These are phyloP conservation scores for Moesziomyces globuligerus DNA, from an alignment of 1,284 basidiomycete genomes.

Conservation along the genomic window DNA sequence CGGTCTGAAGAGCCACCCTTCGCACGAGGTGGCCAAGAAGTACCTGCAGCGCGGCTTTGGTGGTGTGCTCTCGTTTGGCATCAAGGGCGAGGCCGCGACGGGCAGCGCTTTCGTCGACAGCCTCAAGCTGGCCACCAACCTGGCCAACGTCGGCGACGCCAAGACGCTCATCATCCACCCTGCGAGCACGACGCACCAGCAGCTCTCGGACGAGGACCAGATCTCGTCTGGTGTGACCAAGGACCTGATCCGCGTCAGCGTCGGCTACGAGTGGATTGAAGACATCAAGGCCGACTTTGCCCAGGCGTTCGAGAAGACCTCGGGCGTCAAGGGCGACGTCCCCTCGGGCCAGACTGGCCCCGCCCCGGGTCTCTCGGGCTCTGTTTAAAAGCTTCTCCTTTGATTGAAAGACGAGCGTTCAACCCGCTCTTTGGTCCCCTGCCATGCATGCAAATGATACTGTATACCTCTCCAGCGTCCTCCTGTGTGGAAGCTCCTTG, in stretches of 20 bases:
- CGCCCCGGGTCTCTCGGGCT: slow-evolving; percentile 52
- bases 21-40: slow-evolving; percentile 74
- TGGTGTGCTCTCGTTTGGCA: slow-evolving; percentile 83
- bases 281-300: slow-evolving; percentile 80
- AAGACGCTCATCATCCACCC: slow-evolving; percentile 73
- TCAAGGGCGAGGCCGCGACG: slow-evolving; percentile 75
- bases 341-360: slow-evolving; percentile 42
- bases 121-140: slow-evolving; percentile 74
- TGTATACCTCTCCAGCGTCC: not conserved
- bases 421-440: slow-evolving; percentile 8
- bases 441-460: not conserved
- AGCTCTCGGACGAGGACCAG: slow-evolving; percentile 78
- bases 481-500: too few relatives aligned
- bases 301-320: slow-evolving; percentile 70
- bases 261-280: slow-evolving; percentile 85
- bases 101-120: slow-evolving; percentile 79
- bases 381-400: slow-evolving; percentile 21
- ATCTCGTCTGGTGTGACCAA: slow-evolving; percentile 78
- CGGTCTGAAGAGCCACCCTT: slow-evolving; percentile 76
- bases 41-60: slow-evolving; percentile 72
- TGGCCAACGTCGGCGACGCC: slow-evolving; percentile 63
- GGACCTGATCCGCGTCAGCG: slow-evolving; percentile 80
- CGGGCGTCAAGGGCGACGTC: slow-evolving; percentile 41
- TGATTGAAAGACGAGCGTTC: slow-evolving; percentile 7
- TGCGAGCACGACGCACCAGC: slow-evolving; percentile 83